Percentiles rank a stretch among this genome's conserved stretches.
Conservation (phyloP, 768 basidiomycete genomes). For the Panellus pusillus region DNA sequence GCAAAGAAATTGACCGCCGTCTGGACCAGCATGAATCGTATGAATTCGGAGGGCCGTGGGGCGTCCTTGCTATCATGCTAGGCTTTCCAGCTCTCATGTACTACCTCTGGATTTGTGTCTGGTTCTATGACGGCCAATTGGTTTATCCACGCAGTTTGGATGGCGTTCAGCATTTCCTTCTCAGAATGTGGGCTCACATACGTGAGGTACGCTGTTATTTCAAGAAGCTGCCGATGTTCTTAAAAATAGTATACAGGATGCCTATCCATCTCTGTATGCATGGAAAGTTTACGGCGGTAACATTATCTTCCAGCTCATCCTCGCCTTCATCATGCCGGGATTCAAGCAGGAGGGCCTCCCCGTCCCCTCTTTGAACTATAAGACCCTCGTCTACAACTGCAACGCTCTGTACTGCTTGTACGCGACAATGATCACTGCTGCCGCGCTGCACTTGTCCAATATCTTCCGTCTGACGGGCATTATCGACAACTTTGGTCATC, state of each 20-base stretch:
- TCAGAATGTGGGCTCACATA: conserved; percentile 81
- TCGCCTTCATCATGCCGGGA: conserved; percentile 90
- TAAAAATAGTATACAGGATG: conserved; percentile 60
- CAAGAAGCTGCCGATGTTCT: neutral
- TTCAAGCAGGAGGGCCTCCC: conserved; percentile 94
- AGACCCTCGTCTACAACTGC: conserved; percentile 94
- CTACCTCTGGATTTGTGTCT: conserved; percentile 96
- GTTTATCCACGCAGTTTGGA: conserved; percentile 65
- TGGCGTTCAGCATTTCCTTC: conserved; percentile 76
- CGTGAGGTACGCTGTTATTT: conserved; percentile 50
- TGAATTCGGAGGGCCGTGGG: conserved; percentile 95
- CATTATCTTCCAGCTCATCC: conserved; percentile 84
- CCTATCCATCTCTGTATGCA: conserved; percentile 85
- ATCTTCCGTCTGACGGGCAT: conserved; percentile 92
- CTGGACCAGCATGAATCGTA: conserved; percentile 75
- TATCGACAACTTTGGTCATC: conserved; percentile 92
- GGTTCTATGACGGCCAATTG: conserved; percentile 90
- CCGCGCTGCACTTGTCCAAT: conserved; percentile 70
- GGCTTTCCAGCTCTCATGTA: conserved; percentile 97
- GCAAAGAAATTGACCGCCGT: conserved; percentile 69
- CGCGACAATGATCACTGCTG: conserved; percentile 74
- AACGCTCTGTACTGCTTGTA: conserved; percentile 91
- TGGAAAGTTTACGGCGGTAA: conserved; percentile 90
- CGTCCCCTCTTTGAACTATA: conserved; percentile 91
- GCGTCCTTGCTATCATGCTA: conserved; percentile 90